Percentiles rank a stretch among this genome's conserved stretches.
Evolutionary conservation across 164 flowering plant genomes (phyloP).

Genomic region (Warburgia ugandensis): DNA sequence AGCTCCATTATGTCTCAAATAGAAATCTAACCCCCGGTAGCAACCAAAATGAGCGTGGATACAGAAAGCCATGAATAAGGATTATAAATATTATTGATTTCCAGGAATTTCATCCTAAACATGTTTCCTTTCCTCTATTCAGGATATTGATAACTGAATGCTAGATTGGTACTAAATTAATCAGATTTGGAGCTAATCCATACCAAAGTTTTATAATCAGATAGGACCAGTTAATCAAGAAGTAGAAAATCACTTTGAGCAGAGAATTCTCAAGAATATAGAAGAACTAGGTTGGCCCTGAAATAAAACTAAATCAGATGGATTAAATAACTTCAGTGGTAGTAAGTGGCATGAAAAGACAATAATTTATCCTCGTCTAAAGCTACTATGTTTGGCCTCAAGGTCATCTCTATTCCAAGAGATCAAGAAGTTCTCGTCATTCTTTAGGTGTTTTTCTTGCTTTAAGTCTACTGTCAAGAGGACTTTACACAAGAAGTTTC

Average conservation of each 20-base stretch:
- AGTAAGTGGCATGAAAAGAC: too few species aligned
- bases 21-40: not conserved
- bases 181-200: too few species aligned
- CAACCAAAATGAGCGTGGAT: not conserved
- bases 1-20: not conserved
- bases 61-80: conserved; percentile 1
- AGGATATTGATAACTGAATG: not conserved
- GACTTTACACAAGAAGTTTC: too few species aligned
- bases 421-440: too few species aligned
- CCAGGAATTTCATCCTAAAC: not conserved
- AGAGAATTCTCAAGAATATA: too few species aligned
- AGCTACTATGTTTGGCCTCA: too few species aligned
- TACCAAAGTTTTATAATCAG: not conserved
- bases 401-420: too few species aligned
- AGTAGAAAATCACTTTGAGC: not conserved
- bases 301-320: not conserved
- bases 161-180: not conserved
- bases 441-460: too few species aligned
- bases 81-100: not conserved
- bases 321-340: not conserved
- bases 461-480: too few species aligned
- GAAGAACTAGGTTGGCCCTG: not conserved
- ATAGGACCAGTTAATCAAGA: not conserved
- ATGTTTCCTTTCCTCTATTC: not conserved
- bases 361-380: too few species aligned